Evolutionary conservation across 2,329 filamentous ascomycete genomes (phyloP).

Genomic region (Xenosphaeropsis pyriputrescens): DNA sequence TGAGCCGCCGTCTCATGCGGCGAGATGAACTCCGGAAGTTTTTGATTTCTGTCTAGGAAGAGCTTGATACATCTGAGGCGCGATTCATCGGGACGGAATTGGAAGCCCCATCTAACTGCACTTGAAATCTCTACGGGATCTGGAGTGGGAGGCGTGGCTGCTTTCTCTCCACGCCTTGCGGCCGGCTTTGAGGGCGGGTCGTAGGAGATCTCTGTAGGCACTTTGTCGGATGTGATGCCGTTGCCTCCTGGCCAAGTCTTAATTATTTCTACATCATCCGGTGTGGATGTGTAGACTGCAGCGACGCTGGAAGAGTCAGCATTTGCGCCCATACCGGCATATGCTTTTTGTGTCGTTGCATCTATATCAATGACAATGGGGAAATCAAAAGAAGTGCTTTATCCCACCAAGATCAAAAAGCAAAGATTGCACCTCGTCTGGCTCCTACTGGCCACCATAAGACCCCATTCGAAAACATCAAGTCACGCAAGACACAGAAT

Average conservation of each 20-base stretch:
- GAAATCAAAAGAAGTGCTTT: background rate
- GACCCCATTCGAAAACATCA: background rate
- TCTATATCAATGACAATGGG: background rate
- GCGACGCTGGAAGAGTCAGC: constrained; percentile 36
- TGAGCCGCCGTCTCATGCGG: constrained; percentile 64
- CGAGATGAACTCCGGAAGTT: constrained; percentile 68
- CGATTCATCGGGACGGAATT: constrained; percentile 65
- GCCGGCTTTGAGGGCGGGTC: constrained; percentile 25
- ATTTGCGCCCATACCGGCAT: background rate
- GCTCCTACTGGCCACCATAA: background rate
- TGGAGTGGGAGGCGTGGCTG: constrained; percentile 23
- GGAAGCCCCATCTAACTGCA: constrained; percentile 61
- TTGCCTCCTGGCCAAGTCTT: constrained; percentile 76
- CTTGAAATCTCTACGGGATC: constrained; percentile 6
- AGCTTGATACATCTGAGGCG: constrained; percentile 73
- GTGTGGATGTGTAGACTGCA: constrained; percentile 59
- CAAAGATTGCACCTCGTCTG: background rate
- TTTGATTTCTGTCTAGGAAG: constrained; percentile 68
- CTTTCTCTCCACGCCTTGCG: constrained; percentile 7
- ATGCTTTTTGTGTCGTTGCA: background rate
- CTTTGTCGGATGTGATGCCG: constrained; percentile 78
- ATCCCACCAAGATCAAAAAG: background rate
- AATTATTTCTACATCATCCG: constrained; percentile 72
- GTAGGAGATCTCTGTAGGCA: constrained; percentile 62
- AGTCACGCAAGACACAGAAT: background rate